These are phyloP conservation scores for Saprolegnia diclina DNA, from an alignment of 352 stramenopile species.

Conservation along the genomic window DNA sequence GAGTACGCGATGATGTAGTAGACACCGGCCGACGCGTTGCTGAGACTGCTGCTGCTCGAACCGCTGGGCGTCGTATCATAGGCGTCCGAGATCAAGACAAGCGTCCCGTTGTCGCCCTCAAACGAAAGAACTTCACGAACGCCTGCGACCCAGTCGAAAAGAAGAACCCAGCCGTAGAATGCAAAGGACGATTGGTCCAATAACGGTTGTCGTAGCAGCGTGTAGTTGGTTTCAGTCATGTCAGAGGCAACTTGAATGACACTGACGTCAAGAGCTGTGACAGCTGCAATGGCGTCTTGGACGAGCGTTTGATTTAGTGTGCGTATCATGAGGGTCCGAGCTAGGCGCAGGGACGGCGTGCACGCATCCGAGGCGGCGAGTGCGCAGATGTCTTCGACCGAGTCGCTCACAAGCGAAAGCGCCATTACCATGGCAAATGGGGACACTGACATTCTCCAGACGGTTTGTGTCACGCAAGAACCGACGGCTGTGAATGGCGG, in stretches of 20 bases:
- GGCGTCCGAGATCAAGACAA: slow-evolving; percentile 2
- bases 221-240: not conserved
- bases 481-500: not conserved
- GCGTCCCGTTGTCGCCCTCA: not conserved
- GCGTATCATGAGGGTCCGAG: too few relatives aligned
- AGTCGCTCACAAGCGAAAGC: too few relatives aligned
- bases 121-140: not conserved
- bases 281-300: not conserved
- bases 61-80: not conserved
- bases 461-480: not conserved
- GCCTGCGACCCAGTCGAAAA: slow-evolving; percentile 18
- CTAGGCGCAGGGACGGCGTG: too few relatives aligned
- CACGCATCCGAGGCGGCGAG: too few relatives aligned
- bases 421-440: too few relatives aligned
- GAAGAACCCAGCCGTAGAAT: slow-evolving; percentile 6
- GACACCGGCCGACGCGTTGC: not conserved
- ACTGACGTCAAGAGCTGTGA: not conserved
- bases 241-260: slow-evolving; percentile 12
- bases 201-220: slow-evolving; percentile 16
- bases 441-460: not conserved
- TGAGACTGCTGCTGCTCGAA: not conserved
- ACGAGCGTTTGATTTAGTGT: too few relatives aligned
- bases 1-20: slow-evolving; percentile 18
- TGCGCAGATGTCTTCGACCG: too few relatives aligned
- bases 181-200: not conserved